A percentile compares a stretch with the other conserved stretches of the same genome.
Evolutionary conservation across 176 grass and related monocot species (phyloP).

Genomic region (Urochloa ruziziensis): DNA sequence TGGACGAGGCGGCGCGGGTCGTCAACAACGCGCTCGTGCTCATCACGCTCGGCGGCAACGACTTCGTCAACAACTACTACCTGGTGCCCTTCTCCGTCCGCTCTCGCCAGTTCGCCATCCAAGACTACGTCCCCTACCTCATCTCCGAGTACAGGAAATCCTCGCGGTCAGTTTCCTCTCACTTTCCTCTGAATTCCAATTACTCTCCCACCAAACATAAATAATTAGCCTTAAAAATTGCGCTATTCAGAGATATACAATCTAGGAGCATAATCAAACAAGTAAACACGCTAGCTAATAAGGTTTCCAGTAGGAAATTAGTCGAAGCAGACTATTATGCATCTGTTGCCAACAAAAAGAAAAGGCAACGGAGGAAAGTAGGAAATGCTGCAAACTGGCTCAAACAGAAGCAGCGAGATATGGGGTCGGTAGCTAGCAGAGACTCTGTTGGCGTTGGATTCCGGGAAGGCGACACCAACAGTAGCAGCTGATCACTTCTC

Average conservation of each 20-base stretch:
- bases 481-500: neutral
- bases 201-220: neutral
- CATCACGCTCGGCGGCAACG: constrained; percentile 81
- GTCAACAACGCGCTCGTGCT: constrained; percentile 58
- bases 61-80: constrained; percentile 96
- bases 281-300: neutral
- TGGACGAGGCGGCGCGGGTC: constrained; percentile 35
- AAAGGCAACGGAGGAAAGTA: neutral
- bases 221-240: neutral
- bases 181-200: neutral
- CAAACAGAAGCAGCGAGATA: constrained; percentile 3
- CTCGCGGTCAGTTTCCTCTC: constrained; percentile 32
- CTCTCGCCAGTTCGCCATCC: constrained; percentile 64
- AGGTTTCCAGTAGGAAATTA: neutral
- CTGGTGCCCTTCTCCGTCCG: constrained; percentile 61
- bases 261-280: neutral
- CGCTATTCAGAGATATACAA: neutral
- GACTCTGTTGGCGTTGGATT: neutral
- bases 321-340: neutral
- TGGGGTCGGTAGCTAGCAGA: neutral
- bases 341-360: neutral
- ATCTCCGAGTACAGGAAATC: constrained; percentile 75
- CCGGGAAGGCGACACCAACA: neutral
- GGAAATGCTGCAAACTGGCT: neutral
- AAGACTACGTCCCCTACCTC: constrained; percentile 65